A percentile compares a stretch with the other conserved stretches of the same genome.
Evolutionary conservation across 2,329 filamentous ascomycete species (phyloP).

Genomic region (Fonsecaea multimorphosa): DNA sequence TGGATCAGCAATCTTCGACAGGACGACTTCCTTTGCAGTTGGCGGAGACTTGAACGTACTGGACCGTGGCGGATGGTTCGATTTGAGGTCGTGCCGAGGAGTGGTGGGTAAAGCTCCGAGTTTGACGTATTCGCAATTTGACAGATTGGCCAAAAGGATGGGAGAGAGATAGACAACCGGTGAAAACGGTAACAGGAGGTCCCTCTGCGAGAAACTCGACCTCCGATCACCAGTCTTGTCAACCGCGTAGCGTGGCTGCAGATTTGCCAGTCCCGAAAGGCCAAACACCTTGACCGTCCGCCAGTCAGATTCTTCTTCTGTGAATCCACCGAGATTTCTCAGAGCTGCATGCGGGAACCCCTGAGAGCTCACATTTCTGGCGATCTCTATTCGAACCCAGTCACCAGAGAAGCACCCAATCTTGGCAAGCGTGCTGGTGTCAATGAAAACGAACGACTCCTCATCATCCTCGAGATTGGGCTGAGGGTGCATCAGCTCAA

Average conservation of each 20-base stretch:
- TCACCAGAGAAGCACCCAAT: slow-evolving; percentile 97
- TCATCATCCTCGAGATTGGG: slow-evolving; percentile 85
- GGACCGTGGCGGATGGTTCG: slow-evolving; percentile 26
- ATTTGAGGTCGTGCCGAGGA: slow-evolving; percentile 33
- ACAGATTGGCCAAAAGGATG: slow-evolving; percentile 83
- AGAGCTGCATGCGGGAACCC: slow-evolving; percentile 39
- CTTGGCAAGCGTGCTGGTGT: slow-evolving; percentile 81
- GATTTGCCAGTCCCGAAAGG: slow-evolving; percentile 69
- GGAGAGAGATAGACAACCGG: slow-evolving; percentile 81
- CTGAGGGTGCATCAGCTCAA: slow-evolving; percentile 82
- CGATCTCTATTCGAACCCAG: slow-evolving; percentile 85
- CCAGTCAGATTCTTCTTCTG: slow-evolving; percentile 72
- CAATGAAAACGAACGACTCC: slow-evolving; percentile 84
- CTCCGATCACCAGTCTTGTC: slow-evolving; percentile 57
- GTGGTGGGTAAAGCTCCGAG: slow-evolving; percentile 65
- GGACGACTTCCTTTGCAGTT: slow-evolving; percentile 76
- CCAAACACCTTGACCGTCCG: slow-evolving; percentile 88
- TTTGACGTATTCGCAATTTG: slow-evolving; percentile 76
- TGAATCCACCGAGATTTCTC: slow-evolving; percentile 29
- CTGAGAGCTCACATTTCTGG: slow-evolving; percentile 64
- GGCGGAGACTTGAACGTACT: slow-evolving; percentile 57
- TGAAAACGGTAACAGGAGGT: slow-evolving; percentile 52
- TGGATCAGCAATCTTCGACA: slow-evolving; percentile 88
- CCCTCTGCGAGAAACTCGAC: slow-evolving; percentile 61
- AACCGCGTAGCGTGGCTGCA: slow-evolving; percentile 63